Base-by-base conservation (phyloP, 1,284 basidiomycete species). In the Chondrostereum purpureum region DNA sequence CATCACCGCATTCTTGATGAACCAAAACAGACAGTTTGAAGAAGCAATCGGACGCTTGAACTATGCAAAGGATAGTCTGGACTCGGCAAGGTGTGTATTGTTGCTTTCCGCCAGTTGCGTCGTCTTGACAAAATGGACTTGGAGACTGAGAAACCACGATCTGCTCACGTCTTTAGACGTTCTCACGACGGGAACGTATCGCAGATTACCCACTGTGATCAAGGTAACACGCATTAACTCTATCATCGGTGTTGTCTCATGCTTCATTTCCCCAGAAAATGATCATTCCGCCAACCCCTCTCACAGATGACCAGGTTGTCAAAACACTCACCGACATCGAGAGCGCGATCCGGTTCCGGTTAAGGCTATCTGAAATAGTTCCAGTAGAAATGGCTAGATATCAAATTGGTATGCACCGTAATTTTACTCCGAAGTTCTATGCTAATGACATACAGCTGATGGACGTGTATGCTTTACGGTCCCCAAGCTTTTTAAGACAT, bases 91-190 rank as follows among this genome's bases (percentile, higher is more conserved):
- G 83, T 81, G 53, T 47, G 59, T 51, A 31, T 38, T 33, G 13
- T 8, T 39, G n/a, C 11, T 11, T 13, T 19, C 11, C 11, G 24
- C 39, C 22, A 36, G 4, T 42, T 10, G 1, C 45, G 39, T 14
- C 16, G n/a, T 38, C n/a, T 21, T 37, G 17, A 44, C n/a, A 5
- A 10, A n/a, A 10, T 11, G 5, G 19, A 45, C 50, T 4, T 21
- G 17, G 50, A 89, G 90, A 59, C 74, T 91, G 17, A 78, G 90
- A 45, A 94, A 93, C 59, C 89, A 92, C 53, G 92, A 95, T 60
- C 69, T 94, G n/a, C 70, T 90, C 10, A 92, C 90, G 1, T 92
- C 92, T 14, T 67, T 94, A 42, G 87, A 92, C 53, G 88, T 94
- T 40, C 71, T 94, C 17, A 86, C 86, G 1, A 83, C 82, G 13